Evolutionary conservation across 805 yeast species (phyloP), one percentile per base, ranked within the genome.

Genomic region (Candida silvicultrix): DNA sequence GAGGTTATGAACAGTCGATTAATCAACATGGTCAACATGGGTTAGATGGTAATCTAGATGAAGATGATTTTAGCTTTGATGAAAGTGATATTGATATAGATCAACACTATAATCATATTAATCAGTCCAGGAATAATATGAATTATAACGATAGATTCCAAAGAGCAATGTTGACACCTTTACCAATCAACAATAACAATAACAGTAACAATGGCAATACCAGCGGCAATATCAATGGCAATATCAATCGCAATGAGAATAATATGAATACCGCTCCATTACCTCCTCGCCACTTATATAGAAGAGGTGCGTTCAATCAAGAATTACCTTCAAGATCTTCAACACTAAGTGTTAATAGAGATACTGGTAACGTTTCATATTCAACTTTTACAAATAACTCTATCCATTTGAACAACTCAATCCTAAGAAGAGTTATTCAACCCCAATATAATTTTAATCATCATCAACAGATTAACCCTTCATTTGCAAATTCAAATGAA

Each of bases 361-460:
- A 37, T 15, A 37, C 39, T 20, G 39, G 39, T 19, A 37, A 37
- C 11, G 39, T 37, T 37, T 37, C 39, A 20, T 37, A 12, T 11
- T 20, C 31, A 23, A 38, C 41, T 23, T 38, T 11, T 25, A 20
- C 39, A 20, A 21, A 37, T 20, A 14, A 37, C 15, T 37, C 39
- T 4, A 22, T 38, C 21, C 12, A 22, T 18, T 23, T 38, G 14
- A 16, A 38, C 15, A 38, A 25, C 25, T 38, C 41, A 5, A 16
- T 38, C 11, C 40, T 16, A 41, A 40, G 43, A 35, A 38, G 41
- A 38, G 32, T 38, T 23, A 38, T 38, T 21, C 39, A 37, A 37
- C 16, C 23, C 6, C 39, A 37, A 20, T 8, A 20, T 14, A 37
- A 37, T 21, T 37, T 37, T 21, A 37, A 37, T 37, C 39, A 37